Evolutionary conservation across 306 rosid genomes (phyloP).

Genomic region (Castanopsis chinensis): DNA sequence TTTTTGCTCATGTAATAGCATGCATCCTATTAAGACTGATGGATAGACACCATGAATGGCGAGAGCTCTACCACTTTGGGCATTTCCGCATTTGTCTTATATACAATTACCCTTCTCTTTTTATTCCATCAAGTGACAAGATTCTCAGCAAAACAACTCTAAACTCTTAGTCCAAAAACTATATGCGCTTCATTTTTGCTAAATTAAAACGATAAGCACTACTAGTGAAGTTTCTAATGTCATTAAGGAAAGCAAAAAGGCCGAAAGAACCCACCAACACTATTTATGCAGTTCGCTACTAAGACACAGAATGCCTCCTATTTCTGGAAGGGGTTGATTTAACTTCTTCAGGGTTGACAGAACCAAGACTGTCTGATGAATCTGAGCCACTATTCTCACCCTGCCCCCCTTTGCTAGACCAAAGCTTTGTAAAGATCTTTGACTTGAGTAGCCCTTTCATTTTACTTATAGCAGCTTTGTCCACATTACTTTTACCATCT

Average conservation of each 20-base stretch:
- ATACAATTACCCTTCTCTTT: slow-evolving; percentile 3
- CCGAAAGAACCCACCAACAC: slow-evolving; percentile 12
- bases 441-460: slow-evolving; percentile 81
- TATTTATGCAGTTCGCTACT: slow-evolving; percentile 28
- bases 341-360: slow-evolving; percentile 82
- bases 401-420: slow-evolving; percentile 81
- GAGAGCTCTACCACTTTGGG: not conserved
- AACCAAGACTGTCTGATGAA: slow-evolving; percentile 79
- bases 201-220: slow-evolving; percentile 33
- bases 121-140: not conserved
- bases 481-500: slow-evolving; percentile 45
- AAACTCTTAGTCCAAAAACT: slow-evolving; percentile 30
- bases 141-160: slow-evolving; percentile 5
- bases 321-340: slow-evolving; percentile 90
- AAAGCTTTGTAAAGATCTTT: slow-evolving; percentile 71
- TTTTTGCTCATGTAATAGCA: no score
- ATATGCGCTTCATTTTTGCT: slow-evolving; percentile 44
- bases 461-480: slow-evolving; percentile 74
- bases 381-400: slow-evolving; percentile 94
- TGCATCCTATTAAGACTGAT: no score
- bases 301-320: slow-evolving; percentile 94
- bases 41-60: not conserved
- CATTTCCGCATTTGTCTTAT: not conserved
- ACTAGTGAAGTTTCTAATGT: slow-evolving; percentile 25
- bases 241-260: slow-evolving; percentile 20